phyloP scores from a whole-genome alignment of 768 basidiomycete species.

The Steccherinum ochraceum region DNA sequence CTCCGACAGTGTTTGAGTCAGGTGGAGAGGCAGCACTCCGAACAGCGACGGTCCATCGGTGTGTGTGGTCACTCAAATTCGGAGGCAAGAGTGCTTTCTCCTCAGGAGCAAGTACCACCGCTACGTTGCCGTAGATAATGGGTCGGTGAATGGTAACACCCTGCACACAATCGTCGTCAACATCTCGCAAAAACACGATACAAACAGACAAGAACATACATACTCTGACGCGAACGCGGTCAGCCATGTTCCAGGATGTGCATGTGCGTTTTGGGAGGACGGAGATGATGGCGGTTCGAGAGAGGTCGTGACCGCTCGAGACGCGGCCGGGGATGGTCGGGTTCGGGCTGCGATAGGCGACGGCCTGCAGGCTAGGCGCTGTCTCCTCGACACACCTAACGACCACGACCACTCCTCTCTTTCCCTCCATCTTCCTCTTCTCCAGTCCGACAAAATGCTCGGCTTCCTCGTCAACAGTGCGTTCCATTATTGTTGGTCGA shows the following conservation, averaged over 20 bases:
- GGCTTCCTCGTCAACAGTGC: slow-evolving; percentile 61
- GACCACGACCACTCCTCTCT: slow-evolving; percentile 14
- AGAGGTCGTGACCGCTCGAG: slow-evolving; percentile 24
- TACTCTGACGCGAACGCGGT: slow-evolving; percentile 78
- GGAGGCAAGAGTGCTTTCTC: slow-evolving; percentile 54
- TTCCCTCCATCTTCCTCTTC: slow-evolving; percentile 2
- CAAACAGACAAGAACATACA: slow-evolving; percentile 24
- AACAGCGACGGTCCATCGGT: slow-evolving; percentile 94
- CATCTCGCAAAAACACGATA: background rate
- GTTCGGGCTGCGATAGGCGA: slow-evolving; percentile 25
- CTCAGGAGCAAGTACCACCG: slow-evolving; percentile 65
- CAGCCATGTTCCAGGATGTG: slow-evolving; percentile 35
- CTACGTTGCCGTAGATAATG: slow-evolving; percentile 94
- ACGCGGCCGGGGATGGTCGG: slow-evolving; percentile 21
- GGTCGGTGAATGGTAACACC: slow-evolving; percentile 85
- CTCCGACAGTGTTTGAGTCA: slow-evolving; percentile 75
- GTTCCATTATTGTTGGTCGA: slow-evolving; percentile 14
- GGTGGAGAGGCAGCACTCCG: slow-evolving; percentile 77
- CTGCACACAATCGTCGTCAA: slow-evolving; percentile 31
- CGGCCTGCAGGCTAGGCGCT: slow-evolving; percentile 15
- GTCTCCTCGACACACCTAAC: slow-evolving; percentile 36
- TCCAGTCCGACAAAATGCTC: slow-evolving; percentile 38
- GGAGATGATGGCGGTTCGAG: slow-evolving; percentile 4
- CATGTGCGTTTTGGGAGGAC: background rate
- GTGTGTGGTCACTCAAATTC: slow-evolving; percentile 67